A percentile compares a stretch with the other conserved stretches of the same genome.
phyloP scores from a whole-genome alignment of 768 basidiomycete genomes.

The Mycena vitilis region DNA sequence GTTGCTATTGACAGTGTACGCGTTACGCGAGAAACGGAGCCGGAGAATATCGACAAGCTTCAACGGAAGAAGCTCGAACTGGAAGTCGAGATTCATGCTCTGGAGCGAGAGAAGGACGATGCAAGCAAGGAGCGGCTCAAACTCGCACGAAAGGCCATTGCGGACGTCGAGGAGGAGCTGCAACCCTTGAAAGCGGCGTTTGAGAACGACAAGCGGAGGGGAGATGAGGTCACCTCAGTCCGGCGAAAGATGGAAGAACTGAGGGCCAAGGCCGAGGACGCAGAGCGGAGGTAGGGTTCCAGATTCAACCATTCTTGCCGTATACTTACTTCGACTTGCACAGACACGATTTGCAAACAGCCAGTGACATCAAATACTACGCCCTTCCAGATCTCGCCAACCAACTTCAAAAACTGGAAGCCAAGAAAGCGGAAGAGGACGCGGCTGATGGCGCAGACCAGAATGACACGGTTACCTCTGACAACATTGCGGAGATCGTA shows the following conservation, averaged over 20 bases:
- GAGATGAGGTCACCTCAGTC: slow-evolving; percentile 82
- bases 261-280: slow-evolving; percentile 91
- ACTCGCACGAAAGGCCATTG: slow-evolving; percentile 79
- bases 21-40: slow-evolving; percentile 93
- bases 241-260: slow-evolving; percentile 91
- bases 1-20: slow-evolving; percentile 66
- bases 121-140: slow-evolving; percentile 88
- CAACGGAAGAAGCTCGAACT: slow-evolving; percentile 91
- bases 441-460: slow-evolving; percentile 64
- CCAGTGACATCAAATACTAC: slow-evolving; percentile 91
- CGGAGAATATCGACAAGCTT: slow-evolving; percentile 92
- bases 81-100: slow-evolving; percentile 94
- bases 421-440: slow-evolving; percentile 78
- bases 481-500: slow-evolving; percentile 95
- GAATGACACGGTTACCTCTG: slow-evolving; percentile 81
- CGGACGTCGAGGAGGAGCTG: slow-evolving; percentile 87
- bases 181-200: slow-evolving; percentile 86
- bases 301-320: slow-evolving; percentile 7
- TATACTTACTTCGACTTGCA: slow-evolving; percentile 32
- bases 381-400: slow-evolving; percentile 89
- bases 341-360: slow-evolving; percentile 78
- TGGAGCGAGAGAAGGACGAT: slow-evolving; percentile 91
- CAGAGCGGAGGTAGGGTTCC: slow-evolving; percentile 78
- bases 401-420: slow-evolving; percentile 77
- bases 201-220: slow-evolving; percentile 85